Base-by-base conservation (phyloP, 1,284 basidiomycete genomes). In the Violaceomyces palustris region DNA sequence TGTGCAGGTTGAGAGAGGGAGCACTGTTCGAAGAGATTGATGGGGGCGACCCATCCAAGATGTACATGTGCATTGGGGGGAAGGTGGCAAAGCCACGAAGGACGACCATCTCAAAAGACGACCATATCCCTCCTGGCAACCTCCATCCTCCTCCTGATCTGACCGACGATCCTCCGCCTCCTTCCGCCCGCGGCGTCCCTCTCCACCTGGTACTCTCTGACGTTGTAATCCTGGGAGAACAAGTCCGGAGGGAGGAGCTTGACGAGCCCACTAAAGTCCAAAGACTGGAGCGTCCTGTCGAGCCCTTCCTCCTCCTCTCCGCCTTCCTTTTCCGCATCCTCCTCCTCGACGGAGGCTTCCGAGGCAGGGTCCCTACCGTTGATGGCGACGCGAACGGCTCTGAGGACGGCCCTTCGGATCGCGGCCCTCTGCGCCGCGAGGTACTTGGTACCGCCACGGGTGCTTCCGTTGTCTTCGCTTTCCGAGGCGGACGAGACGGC, bases 161-260 rank as follows among this genome's bases (percentile, higher is more conserved):
- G 54, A 3, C 61, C 65, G 8, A 72, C 54, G 14, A 70, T 45
- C 22, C 69, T 45, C 34, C 54, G 52, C 11, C 61, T 49, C 15
- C 67, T 52, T 17, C 56, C 56, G 15, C 61, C 64, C 34, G 50
- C 51, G 4, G 45, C 61, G 15, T 55, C 58, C 22, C 63, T 53
- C 37, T 72, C 69, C 7, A 72, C 68, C 9, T 62, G 64, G 33
- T 63, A 61, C 42, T 64, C 63, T 18, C 64, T 55, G 15, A 71
- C 61, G 26, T 61, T 58, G 39, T 62, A 69, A 30, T 64, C 56
- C 36, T 71, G 64, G 2, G 65, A 61, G 9, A 61, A 50, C 3
- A 71, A 55, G 15, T 69, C 64, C 1, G 50, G 50, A 1, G 68
- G 65, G 14, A 71, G 38, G 15, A 60, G 60, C 28, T 45, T 44